A percentile compares a stretch with the other conserved stretches of the same genome.
Evolutionary conservation across 2,329 filamentous ascomycete genomes (phyloP).

Genomic region (Sporothrix brunneoviolacea): DNA sequence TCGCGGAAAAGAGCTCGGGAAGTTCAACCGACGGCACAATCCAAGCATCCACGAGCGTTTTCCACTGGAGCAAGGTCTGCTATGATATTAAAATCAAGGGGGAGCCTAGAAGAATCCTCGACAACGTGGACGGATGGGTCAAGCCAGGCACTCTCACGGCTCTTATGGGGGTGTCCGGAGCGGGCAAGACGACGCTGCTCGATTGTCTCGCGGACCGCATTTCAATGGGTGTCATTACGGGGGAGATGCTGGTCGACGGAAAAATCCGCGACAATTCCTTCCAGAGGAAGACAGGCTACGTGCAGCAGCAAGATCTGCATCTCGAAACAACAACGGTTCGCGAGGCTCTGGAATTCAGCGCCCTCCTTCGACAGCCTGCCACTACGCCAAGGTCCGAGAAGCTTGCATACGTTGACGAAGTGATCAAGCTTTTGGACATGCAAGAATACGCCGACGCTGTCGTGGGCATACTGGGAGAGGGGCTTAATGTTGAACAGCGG

Average conservation of each 20-base stretch:
- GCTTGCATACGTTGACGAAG: conserved; percentile 80
- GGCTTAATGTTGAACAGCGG: conserved; percentile 64
- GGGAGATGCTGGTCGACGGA: conserved; percentile 67
- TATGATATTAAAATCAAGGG: conserved; percentile 74
- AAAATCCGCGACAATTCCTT: conserved; percentile 70
- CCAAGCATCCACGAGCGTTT: conserved; percentile 62
- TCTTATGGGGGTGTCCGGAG: conserved; percentile 85
- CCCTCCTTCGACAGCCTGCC: conserved; percentile 75
- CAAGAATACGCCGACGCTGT: conserved; percentile 82
- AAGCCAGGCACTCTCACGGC: conserved; percentile 87
- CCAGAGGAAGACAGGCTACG: conserved; percentile 87
- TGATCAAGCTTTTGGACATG: conserved; percentile 89
- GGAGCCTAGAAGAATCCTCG: conserved; percentile 67
- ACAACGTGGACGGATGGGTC: conserved; percentile 90
- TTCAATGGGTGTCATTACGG: conserved; percentile 81
- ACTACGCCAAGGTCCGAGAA: conserved; percentile 68
- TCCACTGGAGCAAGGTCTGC: conserved; percentile 81
- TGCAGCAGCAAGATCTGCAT: conserved; percentile 92
- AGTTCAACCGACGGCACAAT: conserved; percentile 40
- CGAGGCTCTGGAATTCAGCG: conserved; percentile 81
- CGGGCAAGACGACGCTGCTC: conserved; percentile 84
- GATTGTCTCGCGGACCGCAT: conserved; percentile 80
- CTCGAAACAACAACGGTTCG: conserved; percentile 77
- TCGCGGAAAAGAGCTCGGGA: too few species aligned
- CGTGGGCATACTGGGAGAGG: conserved; percentile 84